phyloP scores from a whole-genome alignment of 1,284 basidiomycete species.

The Thelephora terrestris region DNA sequence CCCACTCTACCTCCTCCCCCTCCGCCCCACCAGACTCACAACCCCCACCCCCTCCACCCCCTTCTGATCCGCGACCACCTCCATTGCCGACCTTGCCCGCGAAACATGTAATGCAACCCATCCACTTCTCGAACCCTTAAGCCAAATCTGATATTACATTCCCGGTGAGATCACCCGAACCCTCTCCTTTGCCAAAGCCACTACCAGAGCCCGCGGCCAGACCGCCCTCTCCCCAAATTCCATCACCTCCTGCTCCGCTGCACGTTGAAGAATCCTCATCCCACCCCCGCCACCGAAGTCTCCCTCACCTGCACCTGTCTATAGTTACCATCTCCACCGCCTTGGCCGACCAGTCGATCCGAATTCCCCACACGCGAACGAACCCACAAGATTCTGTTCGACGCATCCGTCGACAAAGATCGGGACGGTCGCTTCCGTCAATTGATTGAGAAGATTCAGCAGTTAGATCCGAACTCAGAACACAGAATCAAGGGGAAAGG shows the following conservation, averaged over 20 bases:
- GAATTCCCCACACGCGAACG: slow-evolving; percentile 34
- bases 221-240: slow-evolving; percentile 9
- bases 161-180: slow-evolving; percentile 9
- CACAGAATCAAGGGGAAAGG: slow-evolving; percentile 49
- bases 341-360: slow-evolving; percentile 35
- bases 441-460: slow-evolving; percentile 44
- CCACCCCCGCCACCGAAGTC: slow-evolving; percentile 16
- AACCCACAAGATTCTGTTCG: slow-evolving; percentile 53
- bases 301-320: slow-evolving; percentile 20
- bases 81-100: slow-evolving; percentile 6
- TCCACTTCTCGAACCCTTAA: slow-evolving; percentile 1
- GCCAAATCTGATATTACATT: slow-evolving; percentile 6
- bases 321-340: slow-evolving; percentile 30
- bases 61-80: slow-evolving; percentile 10
- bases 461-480: slow-evolving; percentile 26
- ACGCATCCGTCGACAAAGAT: slow-evolving; percentile 43
- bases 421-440: slow-evolving; percentile 32
- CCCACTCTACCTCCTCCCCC: slow-evolving; percentile 11
- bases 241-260: slow-evolving; percentile 14
- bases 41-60: slow-evolving; percentile 10
- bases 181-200: slow-evolving; percentile 6
- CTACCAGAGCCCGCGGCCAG: slow-evolving; percentile 6
- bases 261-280: slow-evolving; percentile 17
- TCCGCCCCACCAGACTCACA: slow-evolving; percentile 1
- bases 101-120: background rate